A percentile compares a stretch with the other conserved stretches of the same genome.
Evolutionary conservation across 1,284 basidiomycete species (phyloP).

Genomic region (Earliella scabrosa): DNA sequence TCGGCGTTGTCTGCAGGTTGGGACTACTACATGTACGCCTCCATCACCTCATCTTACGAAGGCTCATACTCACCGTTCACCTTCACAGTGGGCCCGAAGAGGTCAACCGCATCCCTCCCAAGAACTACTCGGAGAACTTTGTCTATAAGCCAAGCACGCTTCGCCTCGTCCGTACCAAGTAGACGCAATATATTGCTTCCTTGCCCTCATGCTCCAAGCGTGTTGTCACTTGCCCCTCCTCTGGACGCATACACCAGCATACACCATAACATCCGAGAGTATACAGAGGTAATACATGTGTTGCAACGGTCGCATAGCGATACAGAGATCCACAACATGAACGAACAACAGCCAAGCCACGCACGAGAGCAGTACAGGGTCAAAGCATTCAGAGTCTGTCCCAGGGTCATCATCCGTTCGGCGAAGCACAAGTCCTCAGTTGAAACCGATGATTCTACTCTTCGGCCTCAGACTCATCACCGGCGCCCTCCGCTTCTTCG

Average conservation of each 20-base stretch:
- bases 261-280: no score
- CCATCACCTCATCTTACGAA: conserved; percentile 7
- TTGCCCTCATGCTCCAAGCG: neutral
- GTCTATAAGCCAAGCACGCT: conserved; percentile 83
- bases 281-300: neutral
- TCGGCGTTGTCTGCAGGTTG: conserved; percentile 53
- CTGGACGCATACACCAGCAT: no score
- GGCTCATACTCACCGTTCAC: conserved; percentile 20
- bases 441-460: conserved; percentile 56
- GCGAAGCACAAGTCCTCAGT: neutral
- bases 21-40: conserved; percentile 77
- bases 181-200: conserved; percentile 38
- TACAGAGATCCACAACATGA: conserved; percentile 15
- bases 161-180: conserved; percentile 93
- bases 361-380: neutral
- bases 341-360: neutral
- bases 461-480: conserved; percentile 63
- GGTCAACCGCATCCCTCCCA: conserved; percentile 80
- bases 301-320: conserved; percentile 8
- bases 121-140: conserved; percentile 94
- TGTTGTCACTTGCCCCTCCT: neutral
- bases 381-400: neutral
- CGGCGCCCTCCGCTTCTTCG: conserved; percentile 43
- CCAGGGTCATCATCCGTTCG: neutral
- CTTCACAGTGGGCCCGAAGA: conserved; percentile 67